Evolutionary conservation across 208 protist species (phyloP).

Genomic region (Trypanosoma cruzi): DNA sequence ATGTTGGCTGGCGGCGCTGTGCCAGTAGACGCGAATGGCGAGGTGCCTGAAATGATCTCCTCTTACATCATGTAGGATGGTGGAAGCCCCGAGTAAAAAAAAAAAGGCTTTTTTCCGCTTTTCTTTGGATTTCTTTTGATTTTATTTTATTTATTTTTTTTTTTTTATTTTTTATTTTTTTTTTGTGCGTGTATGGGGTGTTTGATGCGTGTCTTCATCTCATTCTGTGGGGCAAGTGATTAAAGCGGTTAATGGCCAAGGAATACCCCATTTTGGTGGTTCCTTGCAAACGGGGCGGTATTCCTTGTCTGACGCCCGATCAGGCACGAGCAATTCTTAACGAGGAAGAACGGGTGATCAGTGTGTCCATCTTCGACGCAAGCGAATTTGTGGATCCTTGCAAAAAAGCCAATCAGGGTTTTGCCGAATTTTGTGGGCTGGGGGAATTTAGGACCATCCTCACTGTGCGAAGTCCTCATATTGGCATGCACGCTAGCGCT

Average conservation of each 20-base stretch:
- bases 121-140: too few relatives aligned
- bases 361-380: slow-evolving; percentile 74
- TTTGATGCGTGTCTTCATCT: too few relatives aligned
- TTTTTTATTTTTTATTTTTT: too few relatives aligned
- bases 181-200: too few relatives aligned
- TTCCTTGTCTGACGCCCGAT: slow-evolving; percentile 69
- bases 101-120: too few relatives aligned
- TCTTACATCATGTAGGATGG: too few relatives aligned
- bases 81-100: too few relatives aligned
- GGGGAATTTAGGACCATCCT: slow-evolving; percentile 60
- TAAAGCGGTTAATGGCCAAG: slow-evolving; percentile 11
- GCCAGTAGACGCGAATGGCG: too few relatives aligned
- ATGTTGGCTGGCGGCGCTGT: too few relatives aligned
- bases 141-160: too few relatives aligned
- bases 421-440: slow-evolving; percentile 65
- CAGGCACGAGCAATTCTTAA: slow-evolving; percentile 59
- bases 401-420: slow-evolving; percentile 30
- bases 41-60: too few relatives aligned
- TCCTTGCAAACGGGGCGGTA: slow-evolving; percentile 53
- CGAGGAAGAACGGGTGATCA: slow-evolving; percentile 60
- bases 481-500: slow-evolving; percentile 65
- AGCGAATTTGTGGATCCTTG: slow-evolving; percentile 52
- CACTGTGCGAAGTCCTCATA: slow-evolving; percentile 58
- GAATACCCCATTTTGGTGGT: slow-evolving; percentile 53
- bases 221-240: too few relatives aligned